Evolutionary conservation across 2,329 filamentous ascomycete genomes (phyloP).

Genomic region (Penicillium sp.): DNA sequence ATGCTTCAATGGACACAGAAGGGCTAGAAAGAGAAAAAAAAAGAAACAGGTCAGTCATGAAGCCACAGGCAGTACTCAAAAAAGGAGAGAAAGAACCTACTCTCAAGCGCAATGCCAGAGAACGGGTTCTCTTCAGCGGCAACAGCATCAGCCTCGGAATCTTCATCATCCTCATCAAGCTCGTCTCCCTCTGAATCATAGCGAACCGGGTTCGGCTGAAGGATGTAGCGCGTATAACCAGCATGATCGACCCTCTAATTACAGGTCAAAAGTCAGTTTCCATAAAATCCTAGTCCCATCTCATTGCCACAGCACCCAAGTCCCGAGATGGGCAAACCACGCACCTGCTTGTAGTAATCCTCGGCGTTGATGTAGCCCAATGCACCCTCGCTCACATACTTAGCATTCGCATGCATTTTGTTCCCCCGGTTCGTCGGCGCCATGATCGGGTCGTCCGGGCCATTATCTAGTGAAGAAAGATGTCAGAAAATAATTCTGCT

Average conservation of each 20-base stretch:
- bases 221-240: conserved; percentile 59
- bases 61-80: background rate
- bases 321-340: conserved; percentile 5
- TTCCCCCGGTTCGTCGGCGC: conserved; percentile 59
- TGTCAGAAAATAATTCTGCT: conserved; percentile 10
- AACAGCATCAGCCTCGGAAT: conserved; percentile 56
- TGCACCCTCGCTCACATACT: conserved; percentile 55
- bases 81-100: conserved; percentile 37
- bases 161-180: conserved; percentile 57
- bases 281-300: background rate
- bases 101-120: conserved; percentile 55
- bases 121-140: conserved; percentile 63
- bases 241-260: conserved; percentile 59
- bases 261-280: conserved; percentile 10
- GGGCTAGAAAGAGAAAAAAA: conserved; percentile 39
- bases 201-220: conserved; percentile 57
- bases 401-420: conserved; percentile 59
- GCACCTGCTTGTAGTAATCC: conserved; percentile 57
- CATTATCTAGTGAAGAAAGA: conserved; percentile 30
- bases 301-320: conserved; percentile 4
- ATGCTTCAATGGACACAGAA: conserved; percentile 61
- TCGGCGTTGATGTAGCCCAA: conserved; percentile 52
- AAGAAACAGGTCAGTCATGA: conserved; percentile 12
- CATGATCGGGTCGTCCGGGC: conserved; percentile 53
- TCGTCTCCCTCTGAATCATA: conserved; percentile 65